A percentile compares a stretch with the other conserved stretches of the same genome.
These are phyloP conservation scores for Melocanna baccifera DNA, from an alignment of 176 grass and related monocot genomes.

Conservation along the genomic window DNA sequence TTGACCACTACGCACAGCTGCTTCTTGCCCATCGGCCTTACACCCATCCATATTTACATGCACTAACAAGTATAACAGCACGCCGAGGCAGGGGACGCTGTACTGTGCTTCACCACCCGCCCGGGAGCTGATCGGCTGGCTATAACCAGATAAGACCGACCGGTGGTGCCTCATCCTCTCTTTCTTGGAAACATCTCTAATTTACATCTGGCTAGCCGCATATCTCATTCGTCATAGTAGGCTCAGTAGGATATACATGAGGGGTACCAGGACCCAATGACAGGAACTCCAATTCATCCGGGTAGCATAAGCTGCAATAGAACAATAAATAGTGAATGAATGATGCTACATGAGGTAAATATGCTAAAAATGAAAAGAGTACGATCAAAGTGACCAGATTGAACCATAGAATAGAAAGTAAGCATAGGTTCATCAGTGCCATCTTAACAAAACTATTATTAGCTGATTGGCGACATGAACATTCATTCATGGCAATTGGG, in stretches of 20 bases:
- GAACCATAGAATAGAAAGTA: neutral
- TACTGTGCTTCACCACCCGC: slow-evolving; percentile 18
- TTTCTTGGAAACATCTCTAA: slow-evolving; percentile 2
- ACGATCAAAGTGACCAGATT: neutral
- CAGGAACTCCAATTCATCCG: neutral
- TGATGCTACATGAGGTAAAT: neutral
- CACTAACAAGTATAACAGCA: slow-evolving; percentile 42
- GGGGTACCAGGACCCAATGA: neutral
- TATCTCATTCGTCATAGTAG: slow-evolving; percentile 18
- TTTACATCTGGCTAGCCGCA: slow-evolving; percentile 16
- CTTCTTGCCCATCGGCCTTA: slow-evolving; percentile 43
- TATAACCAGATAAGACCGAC: slow-evolving; percentile 13
- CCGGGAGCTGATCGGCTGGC: neutral
- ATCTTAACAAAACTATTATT: neutral
- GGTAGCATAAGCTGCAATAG: slow-evolving; percentile 20
- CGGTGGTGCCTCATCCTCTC: neutral
- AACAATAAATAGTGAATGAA: neutral
- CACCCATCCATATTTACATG: slow-evolving; percentile 65
- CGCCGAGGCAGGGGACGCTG: slow-evolving; percentile 28
- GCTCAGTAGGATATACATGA: neutral
- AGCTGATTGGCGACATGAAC: neutral
- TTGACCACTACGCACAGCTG: slow-evolving; percentile 64
- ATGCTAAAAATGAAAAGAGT: neutral
- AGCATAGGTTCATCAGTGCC: neutral
- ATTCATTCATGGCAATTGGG: neutral